Percentiles rank a stretch among this genome's conserved stretches.
Conservation (phyloP, 148 eudicot species). For the Arbutus unedo region DNA sequence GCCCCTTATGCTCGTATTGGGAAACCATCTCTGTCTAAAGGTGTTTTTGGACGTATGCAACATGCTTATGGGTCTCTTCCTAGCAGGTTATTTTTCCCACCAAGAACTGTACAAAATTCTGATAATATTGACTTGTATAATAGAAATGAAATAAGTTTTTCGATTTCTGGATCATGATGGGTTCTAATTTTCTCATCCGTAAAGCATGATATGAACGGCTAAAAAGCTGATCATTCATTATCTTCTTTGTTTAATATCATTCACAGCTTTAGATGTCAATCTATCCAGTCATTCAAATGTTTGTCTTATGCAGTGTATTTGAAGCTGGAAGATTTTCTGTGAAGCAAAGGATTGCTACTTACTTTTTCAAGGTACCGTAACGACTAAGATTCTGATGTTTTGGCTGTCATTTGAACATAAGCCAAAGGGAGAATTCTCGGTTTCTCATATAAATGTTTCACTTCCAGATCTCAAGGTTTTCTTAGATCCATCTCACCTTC, state of each 20-base stretch:
- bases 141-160: neutral
- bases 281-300: neutral
- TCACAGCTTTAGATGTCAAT: constrained; percentile 2
- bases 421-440: neutral
- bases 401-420: neutral
- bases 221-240: neutral
- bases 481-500: neutral
- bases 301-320: constrained; percentile 42
- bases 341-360: constrained; percentile 54
- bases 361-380: constrained; percentile 54
- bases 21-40: constrained; percentile 38
- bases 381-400: neutral
- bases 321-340: constrained; percentile 70
- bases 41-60: constrained; percentile 43
- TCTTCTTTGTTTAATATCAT: constrained; percentile 2
- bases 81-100: constrained; percentile 45
- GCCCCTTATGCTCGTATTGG: constrained; percentile 76
- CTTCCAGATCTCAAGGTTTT: neutral
- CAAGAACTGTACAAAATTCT: neutral
- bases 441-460: constrained; percentile 4
- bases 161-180: neutral
- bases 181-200: neutral
- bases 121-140: neutral
- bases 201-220: neutral
- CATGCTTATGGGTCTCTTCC: constrained; percentile 52